Evolutionary conservation across 441 rosid species (phyloP).

Genomic region (Brassica balearica): DNA sequence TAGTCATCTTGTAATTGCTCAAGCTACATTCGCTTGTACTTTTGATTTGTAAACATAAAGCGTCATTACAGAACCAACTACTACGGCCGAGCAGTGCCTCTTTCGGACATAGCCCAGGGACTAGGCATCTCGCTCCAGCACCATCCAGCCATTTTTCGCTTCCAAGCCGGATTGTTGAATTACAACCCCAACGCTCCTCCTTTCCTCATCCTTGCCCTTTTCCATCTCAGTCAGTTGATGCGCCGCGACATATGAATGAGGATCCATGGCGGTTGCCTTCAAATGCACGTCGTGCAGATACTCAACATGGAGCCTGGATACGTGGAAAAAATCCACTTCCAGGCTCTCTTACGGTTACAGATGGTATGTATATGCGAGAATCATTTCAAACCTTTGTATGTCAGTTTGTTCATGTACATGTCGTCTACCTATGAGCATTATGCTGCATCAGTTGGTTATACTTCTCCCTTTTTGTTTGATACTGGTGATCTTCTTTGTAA

Average conservation of each 20-base stretch:
- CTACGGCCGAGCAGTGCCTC: constrained; percentile 63
- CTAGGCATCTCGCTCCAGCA: constrained; percentile 56
- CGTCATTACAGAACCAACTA: constrained; percentile 67
- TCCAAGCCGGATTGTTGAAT: constrained; percentile 63
- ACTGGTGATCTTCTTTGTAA: constrained; percentile 21
- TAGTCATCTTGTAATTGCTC: constrained; percentile 5
- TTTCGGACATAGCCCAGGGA: constrained; percentile 63
- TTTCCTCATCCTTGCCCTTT: constrained; percentile 62
- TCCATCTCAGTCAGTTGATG: constrained; percentile 68
- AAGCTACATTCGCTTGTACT: constrained; percentile 4
- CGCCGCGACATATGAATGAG: constrained; percentile 57
- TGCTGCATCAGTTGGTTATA: constrained; percentile 4
- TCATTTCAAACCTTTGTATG: constrained; percentile 13
- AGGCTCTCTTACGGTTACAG: constrained; percentile 66
- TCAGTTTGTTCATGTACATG: constrained; percentile 25
- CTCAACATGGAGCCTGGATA: constrained; percentile 73
- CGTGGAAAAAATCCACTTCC: constrained; percentile 69
- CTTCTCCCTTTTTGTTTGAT: constrained; percentile 4
- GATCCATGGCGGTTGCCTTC: constrained; percentile 75
- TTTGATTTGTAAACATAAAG: constrained; percentile 52
- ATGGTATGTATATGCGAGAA: constrained; percentile 58
- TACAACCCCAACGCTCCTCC: constrained; percentile 63
- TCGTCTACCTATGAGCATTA: neutral
- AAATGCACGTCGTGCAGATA: constrained; percentile 55
- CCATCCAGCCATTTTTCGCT: constrained; percentile 70